Evolutionary conservation across 2,329 filamentous ascomycete genomes (phyloP), one percentile per base, ranked within the genome.

Genomic region (Beauveria medogensis): DNA sequence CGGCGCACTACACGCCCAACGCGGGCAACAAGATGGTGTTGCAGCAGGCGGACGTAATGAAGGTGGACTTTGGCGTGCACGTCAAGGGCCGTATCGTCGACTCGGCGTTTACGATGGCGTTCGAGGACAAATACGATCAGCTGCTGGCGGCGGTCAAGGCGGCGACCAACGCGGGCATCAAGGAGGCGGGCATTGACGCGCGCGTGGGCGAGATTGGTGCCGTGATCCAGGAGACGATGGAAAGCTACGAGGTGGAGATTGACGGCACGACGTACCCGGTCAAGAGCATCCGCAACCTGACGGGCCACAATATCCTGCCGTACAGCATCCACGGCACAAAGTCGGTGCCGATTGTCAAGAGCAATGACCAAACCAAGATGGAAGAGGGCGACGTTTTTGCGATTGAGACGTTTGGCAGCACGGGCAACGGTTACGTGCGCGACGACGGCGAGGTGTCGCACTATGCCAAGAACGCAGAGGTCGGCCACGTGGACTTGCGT

Each of bases 321-420:
- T 94, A 92, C 78, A 87, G 86, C 72, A 97, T 97, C 68, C 92
- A 97, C 76, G 92, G 92, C 62, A 89, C 86, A 68, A 97, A 97
- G 81, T 92, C 90, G 66, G 91, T 97, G 56, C 93, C 92, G 0
- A 96, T 97, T 69, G 91, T 97, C 65, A 96, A 96, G 79, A 88
- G 86, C 64, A 84, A 84, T 64, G 91, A 96, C 70, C 86, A 88
- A 72, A 95, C 91, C 57, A 96, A 96, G 82, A 97, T 97, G 93
- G 92, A 97, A 77, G 93, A 97, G 76, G 92, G 92, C 47, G 92
- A 97, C 71, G 87, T 92, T 20, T 97, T 95, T 73, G 92, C 92
- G 65, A 96, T 97, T 68, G 92, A 97, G 78, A 97, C 92, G 0
- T 97, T 97, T 73, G 93, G 92, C 63, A 94, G 89, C 72, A 97